phyloP scores from a whole-genome alignment of 208 protist species.

The Trichomonas vaginalis region DNA sequence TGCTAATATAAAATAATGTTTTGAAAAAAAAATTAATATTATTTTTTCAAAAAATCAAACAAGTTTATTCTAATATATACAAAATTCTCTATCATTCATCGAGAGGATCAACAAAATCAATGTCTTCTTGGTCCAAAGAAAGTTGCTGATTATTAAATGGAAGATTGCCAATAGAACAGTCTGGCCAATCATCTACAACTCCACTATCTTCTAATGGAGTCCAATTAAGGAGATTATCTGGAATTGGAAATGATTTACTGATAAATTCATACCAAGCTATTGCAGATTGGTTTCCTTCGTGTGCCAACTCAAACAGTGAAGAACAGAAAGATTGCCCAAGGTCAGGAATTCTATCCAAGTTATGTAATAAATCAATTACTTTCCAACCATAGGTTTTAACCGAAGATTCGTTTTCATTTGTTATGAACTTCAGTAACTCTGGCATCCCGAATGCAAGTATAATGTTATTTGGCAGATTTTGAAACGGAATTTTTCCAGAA shows the following conservation, averaged over 20 bases:
- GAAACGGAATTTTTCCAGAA: neutral
- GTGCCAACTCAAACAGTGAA: neutral
- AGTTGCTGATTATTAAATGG: neutral
- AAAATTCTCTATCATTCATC: too few relatives aligned
- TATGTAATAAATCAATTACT: neutral
- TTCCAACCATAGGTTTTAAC: neutral
- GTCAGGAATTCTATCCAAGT: too few relatives aligned
- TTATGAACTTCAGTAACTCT: neutral
- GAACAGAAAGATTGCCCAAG: neutral
- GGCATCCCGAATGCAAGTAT: neutral
- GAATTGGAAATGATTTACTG: neutral
- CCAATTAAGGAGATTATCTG: neutral
- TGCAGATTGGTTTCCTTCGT: neutral
- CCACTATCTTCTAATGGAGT: neutral
- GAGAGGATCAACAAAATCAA: neutral
- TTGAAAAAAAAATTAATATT: too few relatives aligned
- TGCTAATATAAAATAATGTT: too few relatives aligned
- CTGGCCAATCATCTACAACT: neutral
- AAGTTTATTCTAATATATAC: too few relatives aligned
- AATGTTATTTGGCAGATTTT: neutral
- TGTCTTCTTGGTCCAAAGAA: neutral
- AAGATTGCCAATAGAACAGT: neutral
- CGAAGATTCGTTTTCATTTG: neutral
- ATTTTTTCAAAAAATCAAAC: too few relatives aligned
- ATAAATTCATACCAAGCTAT: neutral